A percentile compares a stretch with the other conserved stretches of the same genome.
These are phyloP conservation scores for Aureobasidium lini DNA, from an alignment of 2,329 filamentous ascomycete species.

Conservation along the genomic window DNA sequence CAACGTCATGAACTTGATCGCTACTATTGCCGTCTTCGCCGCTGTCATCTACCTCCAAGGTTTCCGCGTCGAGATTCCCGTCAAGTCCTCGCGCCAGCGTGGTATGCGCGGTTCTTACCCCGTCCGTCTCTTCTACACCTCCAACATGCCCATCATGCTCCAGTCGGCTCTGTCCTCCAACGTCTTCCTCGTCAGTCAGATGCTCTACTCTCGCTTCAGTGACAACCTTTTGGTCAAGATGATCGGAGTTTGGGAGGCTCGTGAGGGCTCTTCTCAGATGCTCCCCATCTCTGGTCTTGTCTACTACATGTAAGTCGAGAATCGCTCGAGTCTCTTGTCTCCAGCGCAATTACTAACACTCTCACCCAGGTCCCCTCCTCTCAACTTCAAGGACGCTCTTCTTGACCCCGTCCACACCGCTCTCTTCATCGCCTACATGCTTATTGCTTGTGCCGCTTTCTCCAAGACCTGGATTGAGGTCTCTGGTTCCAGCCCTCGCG, in stretches of 20 bases:
- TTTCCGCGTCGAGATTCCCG: conserved; percentile 98
- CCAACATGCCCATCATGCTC: conserved; percentile 99
- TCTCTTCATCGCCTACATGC: conserved; percentile 95
- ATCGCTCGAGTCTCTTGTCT: neutral
- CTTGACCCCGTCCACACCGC: conserved; percentile 95
- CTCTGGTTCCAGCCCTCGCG: conserved; percentile 91
- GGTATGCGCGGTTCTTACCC: conserved; percentile 97
- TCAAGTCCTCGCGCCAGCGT: conserved; percentile 98
- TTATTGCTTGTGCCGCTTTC: conserved; percentile 94
- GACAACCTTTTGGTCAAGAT: conserved; percentile 98
- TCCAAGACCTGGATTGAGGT: conserved; percentile 99
- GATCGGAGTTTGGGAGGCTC: conserved; percentile 96
- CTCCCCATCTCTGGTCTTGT: conserved; percentile 87
- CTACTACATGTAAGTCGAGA: conserved; percentile 82
- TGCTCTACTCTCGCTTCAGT: conserved; percentile 98
- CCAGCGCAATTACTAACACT: neutral
- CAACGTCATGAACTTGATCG: conserved; percentile 97
- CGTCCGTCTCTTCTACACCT: conserved; percentile 98
- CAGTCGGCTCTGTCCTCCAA: conserved; percentile 98
- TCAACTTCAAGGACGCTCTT: conserved; percentile 95
- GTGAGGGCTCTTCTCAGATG: conserved; percentile 92
- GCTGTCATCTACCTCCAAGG: conserved; percentile 81
- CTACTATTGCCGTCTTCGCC: conserved; percentile 87
- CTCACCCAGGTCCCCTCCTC: conserved; percentile 52
- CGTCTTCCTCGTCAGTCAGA: conserved; percentile 98